phyloP scores from a whole-genome alignment of 768 basidiomycete species.

The Dioszegia aurantiaca region DNA sequence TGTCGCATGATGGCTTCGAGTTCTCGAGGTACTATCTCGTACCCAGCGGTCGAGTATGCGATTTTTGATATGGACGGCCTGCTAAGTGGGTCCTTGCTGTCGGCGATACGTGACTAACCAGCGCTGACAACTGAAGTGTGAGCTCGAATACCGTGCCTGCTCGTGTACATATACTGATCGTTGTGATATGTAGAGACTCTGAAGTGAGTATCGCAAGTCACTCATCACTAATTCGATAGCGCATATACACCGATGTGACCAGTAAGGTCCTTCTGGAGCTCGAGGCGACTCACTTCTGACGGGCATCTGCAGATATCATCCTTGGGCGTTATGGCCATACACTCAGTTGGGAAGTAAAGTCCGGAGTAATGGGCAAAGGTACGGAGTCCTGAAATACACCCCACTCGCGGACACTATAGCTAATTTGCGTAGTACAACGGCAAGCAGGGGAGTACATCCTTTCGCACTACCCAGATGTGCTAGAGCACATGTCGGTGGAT shows the following conservation, averaged over 20 bases:
- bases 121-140: slow-evolving; percentile 24
- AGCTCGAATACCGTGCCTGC: too few species aligned
- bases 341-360: slow-evolving; percentile 50
- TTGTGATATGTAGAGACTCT: slow-evolving; percentile 30
- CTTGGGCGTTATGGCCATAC: slow-evolving; percentile 41
- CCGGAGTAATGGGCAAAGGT: slow-evolving; percentile 50
- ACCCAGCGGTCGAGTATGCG: slow-evolving; percentile 43
- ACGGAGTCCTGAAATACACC: slow-evolving; percentile 1
- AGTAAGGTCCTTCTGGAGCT: slow-evolving; percentile 26
- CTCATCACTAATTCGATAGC: slow-evolving; percentile 15
- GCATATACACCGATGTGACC: slow-evolving; percentile 50
- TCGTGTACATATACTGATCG: slow-evolving; percentile 6
- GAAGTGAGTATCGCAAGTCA: slow-evolving; percentile 32
- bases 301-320: slow-evolving; percentile 38
- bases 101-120: background rate
- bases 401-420: background rate
- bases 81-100: slow-evolving; percentile 27
- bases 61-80: slow-evolving; percentile 53
- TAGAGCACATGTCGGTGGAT: slow-evolving; percentile 40
- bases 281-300: background rate
- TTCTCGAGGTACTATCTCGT: background rate
- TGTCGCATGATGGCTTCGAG: too few species aligned
- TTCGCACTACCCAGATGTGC: slow-evolving; percentile 37
- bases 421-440: slow-evolving; percentile 18
- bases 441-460: slow-evolving; percentile 39